Base-by-base conservation (phyloP, 768 basidiomycete species). In the Symmetrospora coprosmae region DNA sequence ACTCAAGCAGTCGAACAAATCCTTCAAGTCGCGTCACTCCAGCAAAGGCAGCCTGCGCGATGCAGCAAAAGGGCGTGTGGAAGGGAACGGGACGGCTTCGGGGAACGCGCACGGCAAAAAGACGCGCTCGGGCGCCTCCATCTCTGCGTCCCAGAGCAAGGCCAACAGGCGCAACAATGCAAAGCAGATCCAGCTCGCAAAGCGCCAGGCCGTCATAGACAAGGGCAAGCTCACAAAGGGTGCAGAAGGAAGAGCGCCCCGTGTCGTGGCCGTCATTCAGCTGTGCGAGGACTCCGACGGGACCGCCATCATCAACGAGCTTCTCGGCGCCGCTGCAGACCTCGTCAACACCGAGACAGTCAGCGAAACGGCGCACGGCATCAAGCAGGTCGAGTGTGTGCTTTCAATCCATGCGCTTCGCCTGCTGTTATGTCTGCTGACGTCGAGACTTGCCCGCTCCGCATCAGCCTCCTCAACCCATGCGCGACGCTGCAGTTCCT, bases 1-100 rank as follows among this genome's bases (percentile, higher is more conserved):
- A 6, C 80, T 88, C 64, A 94, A 92, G 74, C 90, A 94, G 79
- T 79, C 79, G 77, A 94, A 97, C 74, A 97, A 97, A 72, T 66
- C 79, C 1, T 96, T 86, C 78, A 96, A 96, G 74, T 87, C 87
- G 1, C 86, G 82, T 71, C 68, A 70, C 49, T 55, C 88, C 1
- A 80, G 86, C 13, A 94, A 94, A 74, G 81, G 84, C 1, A 77
- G 85, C 0, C 68, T 94, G 37, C 89, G 85, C 72, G 86, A 71
- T 67, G 47, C 60, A 76, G 13, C 72, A 77, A 38, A 79, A 75
- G 69, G 77, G 75, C 45, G 75, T 78, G 4, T 62, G 1, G 40
- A 51, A 41, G 50, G 63, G 21, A 60, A 51, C 0, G n/a, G 50
- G 9, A 30, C 41, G 56, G 50, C 31, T 39, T 65, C 66, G 47